phyloP scores from a whole-genome alignment of 768 basidiomycete genomes.

The Pleurotus salmoneostramineus region DNA sequence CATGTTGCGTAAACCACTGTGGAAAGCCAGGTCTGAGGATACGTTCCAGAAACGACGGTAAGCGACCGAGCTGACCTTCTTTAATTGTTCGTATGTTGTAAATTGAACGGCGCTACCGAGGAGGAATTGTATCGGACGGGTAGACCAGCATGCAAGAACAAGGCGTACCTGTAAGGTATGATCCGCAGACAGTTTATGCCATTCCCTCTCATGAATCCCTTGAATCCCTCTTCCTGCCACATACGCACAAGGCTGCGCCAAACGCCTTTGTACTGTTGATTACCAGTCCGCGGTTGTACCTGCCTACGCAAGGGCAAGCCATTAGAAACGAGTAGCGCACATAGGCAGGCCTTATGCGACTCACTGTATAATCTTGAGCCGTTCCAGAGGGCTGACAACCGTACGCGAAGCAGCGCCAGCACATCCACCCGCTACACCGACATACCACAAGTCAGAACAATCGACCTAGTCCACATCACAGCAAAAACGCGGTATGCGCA shows the following conservation, averaged over 20 bases:
- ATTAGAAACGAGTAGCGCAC: slow-evolving; percentile 4
- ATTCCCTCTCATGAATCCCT: slow-evolving; percentile 93
- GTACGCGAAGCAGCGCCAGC: slow-evolving; percentile 77
- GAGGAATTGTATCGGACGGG: not conserved
- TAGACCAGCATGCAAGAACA: slow-evolving; percentile 19
- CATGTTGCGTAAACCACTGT: slow-evolving; percentile 68
- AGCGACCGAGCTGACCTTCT: slow-evolving; percentile 52
- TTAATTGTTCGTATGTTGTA: slow-evolving; percentile 86
- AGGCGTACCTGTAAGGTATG: slow-evolving; percentile 72
- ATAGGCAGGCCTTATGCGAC: slow-evolving; percentile 24
- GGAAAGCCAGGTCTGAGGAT: slow-evolving; percentile 27
- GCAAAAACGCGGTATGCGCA: slow-evolving; percentile 11
- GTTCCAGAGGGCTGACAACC: slow-evolving; percentile 87
- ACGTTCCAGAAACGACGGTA: not conserved
- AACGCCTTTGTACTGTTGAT: slow-evolving; percentile 77
- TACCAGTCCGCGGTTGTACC: slow-evolving; percentile 71
- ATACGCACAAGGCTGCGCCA: slow-evolving; percentile 82
- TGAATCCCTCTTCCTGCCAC: slow-evolving; percentile 93
- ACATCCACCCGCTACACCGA: slow-evolving; percentile 44
- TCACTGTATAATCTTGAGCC: slow-evolving; percentile 96
- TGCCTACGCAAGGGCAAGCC: slow-evolving; percentile 52
- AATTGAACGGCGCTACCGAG: slow-evolving; percentile 75
- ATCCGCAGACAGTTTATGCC: slow-evolving; percentile 88
- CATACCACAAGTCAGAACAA: slow-evolving; percentile 9
- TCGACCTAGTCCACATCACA: not conserved